phyloP scores from a whole-genome alignment of 768 basidiomycete species.

The Leccinum pellstonianum region DNA sequence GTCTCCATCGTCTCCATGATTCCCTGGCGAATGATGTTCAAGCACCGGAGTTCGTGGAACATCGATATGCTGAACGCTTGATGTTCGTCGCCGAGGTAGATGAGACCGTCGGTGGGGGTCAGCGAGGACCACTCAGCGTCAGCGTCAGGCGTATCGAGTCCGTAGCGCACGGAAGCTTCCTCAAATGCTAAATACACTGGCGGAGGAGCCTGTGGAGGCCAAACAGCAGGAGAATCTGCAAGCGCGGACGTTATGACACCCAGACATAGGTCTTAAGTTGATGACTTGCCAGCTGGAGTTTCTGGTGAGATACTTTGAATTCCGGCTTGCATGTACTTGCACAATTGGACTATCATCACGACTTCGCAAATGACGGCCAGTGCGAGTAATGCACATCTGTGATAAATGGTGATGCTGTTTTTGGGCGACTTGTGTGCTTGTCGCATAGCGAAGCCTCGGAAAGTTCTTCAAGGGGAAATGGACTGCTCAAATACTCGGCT shows the following conservation, averaged over 20 bases:
- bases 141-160: not conserved
- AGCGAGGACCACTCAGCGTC: not conserved
- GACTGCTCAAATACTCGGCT: not conserved
- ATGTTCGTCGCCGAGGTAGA: constrained; percentile 1
- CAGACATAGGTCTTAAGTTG: no score
- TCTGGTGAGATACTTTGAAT: not conserved
- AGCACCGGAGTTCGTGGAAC: constrained; percentile 6
- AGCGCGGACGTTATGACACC: not conserved
- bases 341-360: not conserved
- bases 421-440: no score
- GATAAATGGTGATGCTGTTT: not conserved
- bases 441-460: not conserved
- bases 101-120: not conserved
- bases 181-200: not conserved
- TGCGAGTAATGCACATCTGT: not conserved
- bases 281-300: not conserved
- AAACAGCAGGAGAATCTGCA: not conserved
- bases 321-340: not conserved
- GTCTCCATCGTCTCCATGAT: not conserved
- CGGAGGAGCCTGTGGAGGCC: not conserved
- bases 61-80: constrained; percentile 1
- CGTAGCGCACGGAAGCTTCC: not conserved
- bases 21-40: constrained; percentile 2
- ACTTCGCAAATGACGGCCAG: constrained; percentile 1
- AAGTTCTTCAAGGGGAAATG: not conserved